A percentile compares a stretch with the other conserved stretches of the same genome.
Conservation (phyloP, 768 basidiomycete genomes). For the Candolleomyces efflorescens region DNA sequence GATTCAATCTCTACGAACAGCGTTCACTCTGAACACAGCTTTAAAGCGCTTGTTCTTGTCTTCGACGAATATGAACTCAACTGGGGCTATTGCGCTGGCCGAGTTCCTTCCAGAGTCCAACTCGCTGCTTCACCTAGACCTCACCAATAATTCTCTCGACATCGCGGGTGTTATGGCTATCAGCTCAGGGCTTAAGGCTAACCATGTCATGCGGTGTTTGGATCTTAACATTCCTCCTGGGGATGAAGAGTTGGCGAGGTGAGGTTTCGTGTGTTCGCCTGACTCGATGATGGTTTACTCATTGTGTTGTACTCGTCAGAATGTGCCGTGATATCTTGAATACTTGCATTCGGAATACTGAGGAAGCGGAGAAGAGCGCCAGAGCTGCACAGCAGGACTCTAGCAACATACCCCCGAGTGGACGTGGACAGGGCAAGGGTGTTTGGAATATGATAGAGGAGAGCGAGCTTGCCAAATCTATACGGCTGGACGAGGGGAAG, state of each 20-base stretch:
- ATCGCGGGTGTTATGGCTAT: constrained; percentile 93
- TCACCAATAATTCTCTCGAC: constrained; percentile 80
- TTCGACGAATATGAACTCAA: constrained; percentile 70
- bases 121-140: constrained; percentile 85
- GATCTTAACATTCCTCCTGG: constrained; percentile 90
- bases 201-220: constrained; percentile 84
- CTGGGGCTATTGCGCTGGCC: constrained; percentile 90
- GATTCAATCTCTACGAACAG: constrained; percentile 86
- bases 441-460: constrained; percentile 87
- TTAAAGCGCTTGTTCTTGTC: constrained; percentile 92
- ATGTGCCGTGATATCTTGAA: constrained; percentile 89
- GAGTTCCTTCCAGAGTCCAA: constrained; percentile 93
- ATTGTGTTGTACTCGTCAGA: constrained; percentile 21
- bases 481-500: constrained; percentile 54
- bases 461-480: constrained; percentile 72
- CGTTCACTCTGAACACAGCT: constrained; percentile 88
- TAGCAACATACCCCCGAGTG: constrained; percentile 25
- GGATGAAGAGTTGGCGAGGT: constrained; percentile 76
- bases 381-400: constrained; percentile 21
- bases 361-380: constrained; percentile 60
- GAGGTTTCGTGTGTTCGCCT: constrained; percentile 14
- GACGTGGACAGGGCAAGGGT: constrained; percentile 59
- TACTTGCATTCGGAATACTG: constrained; percentile 90
- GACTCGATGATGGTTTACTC: neutral
- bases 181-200: constrained; percentile 77